Conservation (phyloP, 305 asterid genomes). For the Striga hermonthica region DNA sequence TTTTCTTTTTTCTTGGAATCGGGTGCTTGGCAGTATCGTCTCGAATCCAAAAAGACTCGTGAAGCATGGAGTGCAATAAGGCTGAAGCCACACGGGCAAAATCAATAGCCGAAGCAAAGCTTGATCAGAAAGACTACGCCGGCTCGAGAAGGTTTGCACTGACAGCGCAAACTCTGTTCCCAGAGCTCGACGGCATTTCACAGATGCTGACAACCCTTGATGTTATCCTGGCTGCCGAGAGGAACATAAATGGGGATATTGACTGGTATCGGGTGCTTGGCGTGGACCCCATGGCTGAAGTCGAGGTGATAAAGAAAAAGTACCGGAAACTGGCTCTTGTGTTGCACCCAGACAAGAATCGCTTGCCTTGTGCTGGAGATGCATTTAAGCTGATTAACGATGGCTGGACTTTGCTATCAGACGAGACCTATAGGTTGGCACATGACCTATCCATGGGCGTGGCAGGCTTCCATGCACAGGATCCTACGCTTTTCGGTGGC, state of each 20-base stretch:
- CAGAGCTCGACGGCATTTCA: conserved; percentile 55
- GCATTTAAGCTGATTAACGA: neutral
- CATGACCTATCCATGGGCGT: neutral
- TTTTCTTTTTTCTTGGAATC: too few species aligned
- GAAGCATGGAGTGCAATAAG: conserved; percentile 77
- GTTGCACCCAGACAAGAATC: neutral
- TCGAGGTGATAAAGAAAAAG: neutral
- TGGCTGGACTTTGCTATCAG: neutral
- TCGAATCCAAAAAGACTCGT: too few species aligned
- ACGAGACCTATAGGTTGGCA: neutral
- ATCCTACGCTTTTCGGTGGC: neutral
- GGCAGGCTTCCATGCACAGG: neutral
- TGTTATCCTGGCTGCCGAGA: conserved; percentile 54
- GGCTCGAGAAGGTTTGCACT: conserved; percentile 62
- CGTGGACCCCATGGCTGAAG: neutral
- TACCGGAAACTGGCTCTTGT: neutral
- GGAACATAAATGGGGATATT: too few species aligned
- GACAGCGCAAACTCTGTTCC: conserved; percentile 61
- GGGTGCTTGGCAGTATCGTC: too few species aligned
- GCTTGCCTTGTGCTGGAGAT: neutral
- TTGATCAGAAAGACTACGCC: conserved; percentile 48
- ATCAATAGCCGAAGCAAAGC: conserved; percentile 57
- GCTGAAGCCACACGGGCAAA: conserved; percentile 75
- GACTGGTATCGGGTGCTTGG: too few species aligned
- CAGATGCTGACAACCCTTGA: conserved; percentile 62